Evolutionary conservation across 169 alveolate genomes (phyloP).

Genomic region (Cryptosporidium parvum): DNA sequence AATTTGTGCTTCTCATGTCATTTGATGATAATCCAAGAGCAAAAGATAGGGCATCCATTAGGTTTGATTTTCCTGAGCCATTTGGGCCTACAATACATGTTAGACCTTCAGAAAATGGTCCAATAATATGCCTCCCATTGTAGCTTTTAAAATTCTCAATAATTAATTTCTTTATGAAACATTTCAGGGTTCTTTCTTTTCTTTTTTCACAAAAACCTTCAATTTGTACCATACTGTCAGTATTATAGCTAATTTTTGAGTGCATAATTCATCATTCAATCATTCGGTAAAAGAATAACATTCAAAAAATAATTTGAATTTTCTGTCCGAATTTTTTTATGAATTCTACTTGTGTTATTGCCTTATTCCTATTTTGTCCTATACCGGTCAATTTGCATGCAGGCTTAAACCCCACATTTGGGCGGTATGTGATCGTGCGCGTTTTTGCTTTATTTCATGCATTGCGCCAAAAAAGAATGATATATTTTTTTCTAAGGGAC

Average conservation of each 20-base stretch:
- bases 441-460: constrained; percentile 14
- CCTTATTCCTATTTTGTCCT: constrained; percentile 26
- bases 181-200: constrained; percentile 38
- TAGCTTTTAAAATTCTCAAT: constrained; percentile 92
- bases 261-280: constrained; percentile 31
- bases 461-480: constrained; percentile 12
- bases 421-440: constrained; percentile 13
- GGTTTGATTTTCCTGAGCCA: constrained; percentile 91
- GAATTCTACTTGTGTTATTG: background rate
- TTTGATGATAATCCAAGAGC: constrained; percentile 89
- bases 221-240: background rate
- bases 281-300: background rate
- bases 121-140: constrained; percentile 89
- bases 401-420: constrained; percentile 45
- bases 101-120: constrained; percentile 86
- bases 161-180: constrained; percentile 76
- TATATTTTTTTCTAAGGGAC: background rate
- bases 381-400: constrained; percentile 64
- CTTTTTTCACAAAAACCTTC: background rate
- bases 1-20: constrained; percentile 87
- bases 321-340: background rate
- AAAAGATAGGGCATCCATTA: constrained; percentile 88
- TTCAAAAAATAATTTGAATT: background rate
- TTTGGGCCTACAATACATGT: constrained; percentile 91
- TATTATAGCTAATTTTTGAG: background rate